phyloP scores from a whole-genome alignment of 768 basidiomycete species.

The Russula vinacea region DNA sequence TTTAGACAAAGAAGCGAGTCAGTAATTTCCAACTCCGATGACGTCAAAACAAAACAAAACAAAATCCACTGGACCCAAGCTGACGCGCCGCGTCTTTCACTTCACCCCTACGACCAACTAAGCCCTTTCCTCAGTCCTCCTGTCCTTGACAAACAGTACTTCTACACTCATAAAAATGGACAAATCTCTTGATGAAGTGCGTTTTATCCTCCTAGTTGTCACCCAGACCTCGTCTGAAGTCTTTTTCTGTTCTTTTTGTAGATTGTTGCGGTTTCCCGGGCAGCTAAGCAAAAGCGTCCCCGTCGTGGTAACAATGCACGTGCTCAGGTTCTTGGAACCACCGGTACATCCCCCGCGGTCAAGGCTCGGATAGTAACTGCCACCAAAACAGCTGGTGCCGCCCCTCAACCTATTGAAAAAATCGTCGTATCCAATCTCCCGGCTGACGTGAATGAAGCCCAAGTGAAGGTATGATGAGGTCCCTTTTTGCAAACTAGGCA shows the following conservation, averaged over 20 bases:
- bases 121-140: not conserved
- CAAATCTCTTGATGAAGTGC: conserved; percentile 79
- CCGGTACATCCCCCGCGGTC: conserved; percentile 46
- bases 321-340: conserved; percentile 57
- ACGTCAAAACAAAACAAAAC: conserved; percentile 17
- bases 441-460: conserved; percentile 84
- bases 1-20: not conserved
- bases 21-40: conserved; percentile 30
- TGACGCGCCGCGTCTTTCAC: conserved; percentile 7
- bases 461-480: conserved; percentile 72
- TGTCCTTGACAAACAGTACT: not conserved
- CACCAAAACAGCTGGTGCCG: conserved; percentile 39
- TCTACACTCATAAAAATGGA: conserved; percentile 51
- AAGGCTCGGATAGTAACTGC: conserved; percentile 50
- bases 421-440: conserved; percentile 97
- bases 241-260: conserved; percentile 35
- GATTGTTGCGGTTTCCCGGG: conserved; percentile 61
- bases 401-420: conserved; percentile 63
- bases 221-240: conserved; percentile 33
- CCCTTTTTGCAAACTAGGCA: not conserved
- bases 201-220: conserved; percentile 33
- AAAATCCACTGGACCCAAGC: not conserved
- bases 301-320: conserved; percentile 48
- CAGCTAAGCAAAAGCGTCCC: conserved; percentile 45
- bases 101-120: conserved; percentile 9